These are phyloP conservation scores for Talaromyces sp. DNA, from an alignment of 2,329 filamentous ascomycete species.

Conservation along the genomic window DNA sequence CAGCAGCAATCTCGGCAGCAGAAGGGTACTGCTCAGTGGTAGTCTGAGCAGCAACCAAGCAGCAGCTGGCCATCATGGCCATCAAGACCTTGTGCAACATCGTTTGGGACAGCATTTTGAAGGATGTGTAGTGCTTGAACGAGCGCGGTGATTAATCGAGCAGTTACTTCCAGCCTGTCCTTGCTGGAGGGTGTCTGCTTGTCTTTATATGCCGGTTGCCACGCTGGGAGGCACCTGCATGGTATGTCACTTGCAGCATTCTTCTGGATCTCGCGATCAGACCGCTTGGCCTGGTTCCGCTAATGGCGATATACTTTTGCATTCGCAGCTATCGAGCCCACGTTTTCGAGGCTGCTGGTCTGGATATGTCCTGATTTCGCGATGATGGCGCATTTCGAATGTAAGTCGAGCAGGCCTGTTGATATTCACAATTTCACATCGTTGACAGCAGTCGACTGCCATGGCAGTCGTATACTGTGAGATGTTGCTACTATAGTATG, in stretches of 20 bases:
- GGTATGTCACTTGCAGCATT: not conserved
- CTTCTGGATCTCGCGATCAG: conserved; percentile 1
- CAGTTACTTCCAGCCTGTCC: too few species aligned
- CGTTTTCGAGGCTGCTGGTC: not conserved
- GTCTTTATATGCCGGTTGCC: not conserved
- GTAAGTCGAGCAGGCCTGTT: not conserved
- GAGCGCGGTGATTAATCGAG: not conserved
- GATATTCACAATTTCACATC: not conserved
- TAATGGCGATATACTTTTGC: not conserved
- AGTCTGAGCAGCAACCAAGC: conserved; percentile 29
- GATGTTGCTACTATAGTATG: not conserved
- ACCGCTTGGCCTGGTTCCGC: not conserved
- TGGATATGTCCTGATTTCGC: not conserved
- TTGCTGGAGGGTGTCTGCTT: not conserved
- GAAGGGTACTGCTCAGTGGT: conserved; percentile 30
- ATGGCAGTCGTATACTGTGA: not conserved
- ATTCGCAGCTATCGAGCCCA: not conserved
- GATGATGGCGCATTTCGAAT: not conserved
- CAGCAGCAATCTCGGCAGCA: conserved; percentile 31
- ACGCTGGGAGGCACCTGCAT: not conserved
- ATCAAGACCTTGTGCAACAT: conserved; percentile 25
- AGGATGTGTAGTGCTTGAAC: not conserved
- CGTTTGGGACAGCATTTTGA: conserved; percentile 25
- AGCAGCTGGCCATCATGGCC: conserved; percentile 26
- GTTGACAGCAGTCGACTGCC: not conserved